Evolutionary conservation across 805 yeast species (phyloP).

Genomic region (Alloascoidea hylecoeti): DNA sequence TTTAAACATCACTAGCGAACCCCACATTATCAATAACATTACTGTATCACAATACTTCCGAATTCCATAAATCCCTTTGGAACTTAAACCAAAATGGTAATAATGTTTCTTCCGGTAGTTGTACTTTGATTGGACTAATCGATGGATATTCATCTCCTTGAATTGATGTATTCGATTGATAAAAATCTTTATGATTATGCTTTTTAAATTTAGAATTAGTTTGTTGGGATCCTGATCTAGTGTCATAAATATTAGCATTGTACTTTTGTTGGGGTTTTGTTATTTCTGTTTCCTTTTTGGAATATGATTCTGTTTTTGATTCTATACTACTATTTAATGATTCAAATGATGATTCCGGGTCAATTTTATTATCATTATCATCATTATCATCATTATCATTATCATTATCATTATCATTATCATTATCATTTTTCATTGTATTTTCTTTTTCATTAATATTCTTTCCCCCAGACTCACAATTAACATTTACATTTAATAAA

Average conservation of each 20-base stretch:
- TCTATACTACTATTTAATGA: constrained; percentile 6
- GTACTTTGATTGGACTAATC: constrained; percentile 26
- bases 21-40: too few relatives aligned
- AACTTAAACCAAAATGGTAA: constrained; percentile 67
- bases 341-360: too few relatives aligned
- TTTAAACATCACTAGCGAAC: too few relatives aligned
- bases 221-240: constrained; percentile 9
- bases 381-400: too few relatives aligned
- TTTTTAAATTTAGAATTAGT: constrained; percentile 17
- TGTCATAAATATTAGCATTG: constrained; percentile 3
- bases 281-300: constrained; percentile 10
- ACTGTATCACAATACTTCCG: too few relatives aligned
- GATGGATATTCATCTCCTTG: constrained; percentile 19
- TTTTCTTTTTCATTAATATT: too few relatives aligned
- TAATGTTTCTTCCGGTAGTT: constrained; percentile 44
- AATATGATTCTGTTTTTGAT: constrained; percentile 14
- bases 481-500: too few relatives aligned
- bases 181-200: constrained; percentile 16
- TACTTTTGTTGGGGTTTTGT: constrained; percentile 9
- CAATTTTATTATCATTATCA: too few relatives aligned
- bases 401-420: too few relatives aligned
- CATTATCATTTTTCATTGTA: too few relatives aligned
- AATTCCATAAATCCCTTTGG: constrained; percentile 58
- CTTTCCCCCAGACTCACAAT: too few relatives aligned
- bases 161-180: constrained; percentile 27